Percentiles rank a stretch among this genome's conserved stretches.
phyloP scores from a whole-genome alignment of 805 yeast genomes.

The Maudiozyma bulderi region DNA sequence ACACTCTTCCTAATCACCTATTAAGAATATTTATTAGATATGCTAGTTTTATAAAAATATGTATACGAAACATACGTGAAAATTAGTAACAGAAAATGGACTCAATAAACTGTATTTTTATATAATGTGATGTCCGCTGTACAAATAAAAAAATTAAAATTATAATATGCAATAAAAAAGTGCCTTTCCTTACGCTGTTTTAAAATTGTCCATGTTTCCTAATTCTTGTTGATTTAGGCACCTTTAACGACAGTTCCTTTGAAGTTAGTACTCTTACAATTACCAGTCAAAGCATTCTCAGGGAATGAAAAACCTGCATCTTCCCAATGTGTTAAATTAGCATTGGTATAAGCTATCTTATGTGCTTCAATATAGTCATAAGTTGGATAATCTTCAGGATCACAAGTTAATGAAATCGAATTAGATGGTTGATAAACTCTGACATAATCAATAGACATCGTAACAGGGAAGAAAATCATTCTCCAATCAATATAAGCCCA shows the following conservation, averaged over 20 bases:
- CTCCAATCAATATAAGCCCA: constrained; percentile 96
- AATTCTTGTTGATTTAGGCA: not conserved
- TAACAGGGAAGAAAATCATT: constrained; percentile 64
- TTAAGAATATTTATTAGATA: not conserved
- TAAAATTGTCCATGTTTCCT: not conserved
- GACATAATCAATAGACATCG: constrained; percentile 72
- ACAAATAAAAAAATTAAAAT: too few species aligned
- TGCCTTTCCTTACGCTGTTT: not conserved
- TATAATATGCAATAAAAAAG: too few species aligned
- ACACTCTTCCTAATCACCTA: too few species aligned
- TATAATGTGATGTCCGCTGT: too few species aligned
- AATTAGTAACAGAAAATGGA: too few species aligned
- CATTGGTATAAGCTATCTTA: constrained; percentile 53
- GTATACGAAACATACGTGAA: too few species aligned
- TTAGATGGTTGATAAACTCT: constrained; percentile 83
- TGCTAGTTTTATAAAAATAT: not conserved
- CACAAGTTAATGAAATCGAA: constrained; percentile 60
- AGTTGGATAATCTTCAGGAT: constrained; percentile 80
- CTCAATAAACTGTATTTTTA: too few species aligned
- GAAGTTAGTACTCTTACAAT: constrained; percentile 33
- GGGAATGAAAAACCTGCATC: constrained; percentile 67
- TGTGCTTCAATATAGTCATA: constrained; percentile 70
- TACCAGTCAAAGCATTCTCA: constrained; percentile 47
- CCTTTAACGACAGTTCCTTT: not conserved
- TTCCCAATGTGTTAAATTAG: constrained; percentile 67